Evolutionary conservation across 208 protist genomes (phyloP), one percentile per base, ranked within the genome.

Genomic region (Crithidia brevicula): DNA sequence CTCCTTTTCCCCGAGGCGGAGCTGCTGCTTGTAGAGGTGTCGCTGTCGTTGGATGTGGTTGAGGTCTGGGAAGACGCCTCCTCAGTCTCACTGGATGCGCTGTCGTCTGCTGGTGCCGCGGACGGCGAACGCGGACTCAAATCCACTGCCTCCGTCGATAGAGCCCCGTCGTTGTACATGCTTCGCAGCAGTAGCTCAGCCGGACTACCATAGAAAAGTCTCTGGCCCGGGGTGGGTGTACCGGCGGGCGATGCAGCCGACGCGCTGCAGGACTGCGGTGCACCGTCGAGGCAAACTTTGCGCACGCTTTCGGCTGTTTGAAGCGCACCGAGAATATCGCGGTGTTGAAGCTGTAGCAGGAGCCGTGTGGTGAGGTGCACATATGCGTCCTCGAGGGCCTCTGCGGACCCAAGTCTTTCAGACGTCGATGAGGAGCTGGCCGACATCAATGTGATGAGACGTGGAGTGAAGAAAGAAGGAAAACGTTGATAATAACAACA

Each of bases 331-430:
- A 5, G 5, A 11, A 40, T 46, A 16, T 69, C 13, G 50, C 33
- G 25, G 9, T 25, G n/a, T 43, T 76, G 70, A 43, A 76, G 70
- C 6, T 65, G 56, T 27, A 51, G 27, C 30, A 76, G 52, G 5
- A 76, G 52, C 34, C 65, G 53, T 23, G 63, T 50, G n/a, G 11
- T 40, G 30, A 76, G 62, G 22, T 53, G 61, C 11, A 76, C 57
- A 40, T 76, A 76, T 7, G 8, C 31, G 7, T 60, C 63, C 25
- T 64, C 67, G 3, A 73, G 50, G 5, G 47, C 22, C 40, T 49
- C 67, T 2, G 43, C 40, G 38, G 58, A 46, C 54, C 7, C 34
- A n/a, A 7, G 20, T 23, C 15, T 34, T 10, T 15, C 23, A 4
- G 31, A 31, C 33, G n/a, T 11, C 6, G 53, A 13, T 25, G 13